phyloP scores from a whole-genome alignment of 2,329 filamentous ascomycete species.

The Metarhizium guizhouense region DNA sequence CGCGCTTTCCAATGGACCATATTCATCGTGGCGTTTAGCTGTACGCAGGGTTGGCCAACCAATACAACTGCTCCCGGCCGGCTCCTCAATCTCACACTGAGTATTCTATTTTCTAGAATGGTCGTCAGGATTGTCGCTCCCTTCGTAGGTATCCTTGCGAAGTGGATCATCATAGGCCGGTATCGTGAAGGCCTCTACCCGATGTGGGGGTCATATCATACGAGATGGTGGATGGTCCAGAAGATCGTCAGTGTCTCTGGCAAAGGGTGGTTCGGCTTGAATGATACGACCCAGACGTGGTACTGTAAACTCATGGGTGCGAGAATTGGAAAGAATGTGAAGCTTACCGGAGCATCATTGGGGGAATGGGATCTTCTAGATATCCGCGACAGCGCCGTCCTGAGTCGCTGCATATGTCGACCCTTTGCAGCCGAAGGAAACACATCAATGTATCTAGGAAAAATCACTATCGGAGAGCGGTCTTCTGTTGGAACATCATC shows the following conservation, averaged over 20 bases:
- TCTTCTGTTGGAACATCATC: constrained; percentile 38
- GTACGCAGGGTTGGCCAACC: constrained; percentile 29
- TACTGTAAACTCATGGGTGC: constrained; percentile 45
- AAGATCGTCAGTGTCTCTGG: constrained; percentile 42
- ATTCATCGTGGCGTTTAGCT: constrained; percentile 38
- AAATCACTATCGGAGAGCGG: constrained; percentile 39
- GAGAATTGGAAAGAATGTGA: constrained; percentile 42
- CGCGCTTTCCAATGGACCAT: constrained; percentile 42
- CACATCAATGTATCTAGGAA: constrained; percentile 47
- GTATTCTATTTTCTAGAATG: constrained; percentile 32
- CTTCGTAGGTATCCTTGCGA: constrained; percentile 37
- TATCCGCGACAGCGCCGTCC: constrained; percentile 38
- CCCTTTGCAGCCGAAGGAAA: constrained; percentile 48
- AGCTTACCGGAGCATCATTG: constrained; percentile 32
- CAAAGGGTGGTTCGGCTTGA: constrained; percentile 33
- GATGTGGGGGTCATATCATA: constrained; percentile 52
- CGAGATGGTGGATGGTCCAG: constrained; percentile 49
- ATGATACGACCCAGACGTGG: constrained; percentile 28
- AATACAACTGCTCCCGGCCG: constrained; percentile 31
- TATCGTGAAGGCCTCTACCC: constrained; percentile 45
- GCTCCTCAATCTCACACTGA: constrained; percentile 37
- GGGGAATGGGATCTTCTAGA: constrained; percentile 51
- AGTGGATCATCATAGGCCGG: constrained; percentile 46
- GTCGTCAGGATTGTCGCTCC: constrained; percentile 31
- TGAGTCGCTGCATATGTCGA: constrained; percentile 38